Percentiles rank a stretch among this genome's conserved stretches.
Evolutionary conservation across 163 green algal species (phyloP).

Genomic region (Botryococcus braunii): DNA sequence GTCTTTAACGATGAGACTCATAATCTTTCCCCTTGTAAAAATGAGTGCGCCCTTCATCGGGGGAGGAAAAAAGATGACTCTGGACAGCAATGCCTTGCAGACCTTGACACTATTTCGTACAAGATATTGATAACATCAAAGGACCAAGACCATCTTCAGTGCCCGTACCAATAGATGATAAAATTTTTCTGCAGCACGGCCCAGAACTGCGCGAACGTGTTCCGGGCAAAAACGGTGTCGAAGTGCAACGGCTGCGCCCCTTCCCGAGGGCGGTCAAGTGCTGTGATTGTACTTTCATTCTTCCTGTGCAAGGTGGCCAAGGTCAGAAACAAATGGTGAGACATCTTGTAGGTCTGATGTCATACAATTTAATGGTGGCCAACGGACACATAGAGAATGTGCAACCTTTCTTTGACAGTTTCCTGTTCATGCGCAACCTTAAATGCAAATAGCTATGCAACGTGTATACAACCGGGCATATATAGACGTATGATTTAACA

Average conservation of each 20-base stretch:
- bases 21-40: neutral
- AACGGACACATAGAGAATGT: neutral
- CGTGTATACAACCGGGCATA: no score
- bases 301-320: neutral
- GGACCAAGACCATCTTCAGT: neutral
- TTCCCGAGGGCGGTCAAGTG: conserved; percentile 7
- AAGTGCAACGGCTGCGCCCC: conserved; percentile 12
- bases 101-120: neutral
- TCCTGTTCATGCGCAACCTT: neutral
- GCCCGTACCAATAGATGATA: conserved; percentile 41
- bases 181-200: conserved; percentile 17
- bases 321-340: neutral
- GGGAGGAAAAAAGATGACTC: neutral
- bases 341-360: neutral
- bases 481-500: no score
- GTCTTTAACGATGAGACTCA: neutral
- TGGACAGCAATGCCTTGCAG: neutral
- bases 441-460: no score
- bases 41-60: neutral
- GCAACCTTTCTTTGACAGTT: neutral
- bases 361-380: neutral
- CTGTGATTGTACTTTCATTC: conserved; percentile 9
- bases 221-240: conserved; percentile 13
- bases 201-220: conserved; percentile 4
- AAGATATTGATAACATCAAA: neutral